Base-by-base conservation (phyloP, 495 filamentous ascomycete genomes). In the Penicilliopsis zonata region DNA sequence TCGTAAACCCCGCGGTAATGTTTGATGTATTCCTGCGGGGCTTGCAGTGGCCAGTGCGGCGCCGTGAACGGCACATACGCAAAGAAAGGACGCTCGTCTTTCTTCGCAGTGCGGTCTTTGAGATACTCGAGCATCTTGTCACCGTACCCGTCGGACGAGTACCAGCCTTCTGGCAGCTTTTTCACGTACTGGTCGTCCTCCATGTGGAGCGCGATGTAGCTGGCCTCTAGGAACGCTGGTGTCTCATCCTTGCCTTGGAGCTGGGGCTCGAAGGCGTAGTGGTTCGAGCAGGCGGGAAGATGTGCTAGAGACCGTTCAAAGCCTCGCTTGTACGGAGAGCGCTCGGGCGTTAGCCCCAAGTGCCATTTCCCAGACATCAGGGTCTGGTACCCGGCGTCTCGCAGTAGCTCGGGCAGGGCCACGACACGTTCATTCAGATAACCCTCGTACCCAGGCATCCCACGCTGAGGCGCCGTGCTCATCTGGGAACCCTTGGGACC, bases 381-480 rank as follows among this genome's bases (percentile, higher is more conserved):
- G 9, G 76, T 79, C 36, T 65, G 59, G 39, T 80, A 80, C 15
- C 76, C 76, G 1, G 56, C 64, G 41, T 80, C 75, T 6, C 58
- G 60, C 3, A 80, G 59, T 9, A 79, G 29, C 45, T 80, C 73
- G 5, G 75, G 73, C 3, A 80, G 55, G 3, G 75, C 65, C 0
- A 65, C 76, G 14, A 80, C 74, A 4, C 60, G 50, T 28, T 76
- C 69, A 34, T 80, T 77, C 18, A 80, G 59, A 36, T 76, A 79
- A 2, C 74, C 74, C 47, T 78, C 75, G 43, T 79, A 76, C 0
- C 74, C 74, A 1, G 74, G 72, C 69, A 72, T 74, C n/a, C 61
- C 60, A 22, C 58, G 58, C 33, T 65, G 58, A 1, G 58, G 56
- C 1, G 58, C 60, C 0, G 56, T 61, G 38, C 55, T 59, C 46